Percentiles rank a stretch among this genome's conserved stretches.
Conservation (phyloP, 1,284 basidiomycete species). For the Volvariella volvacea region DNA sequence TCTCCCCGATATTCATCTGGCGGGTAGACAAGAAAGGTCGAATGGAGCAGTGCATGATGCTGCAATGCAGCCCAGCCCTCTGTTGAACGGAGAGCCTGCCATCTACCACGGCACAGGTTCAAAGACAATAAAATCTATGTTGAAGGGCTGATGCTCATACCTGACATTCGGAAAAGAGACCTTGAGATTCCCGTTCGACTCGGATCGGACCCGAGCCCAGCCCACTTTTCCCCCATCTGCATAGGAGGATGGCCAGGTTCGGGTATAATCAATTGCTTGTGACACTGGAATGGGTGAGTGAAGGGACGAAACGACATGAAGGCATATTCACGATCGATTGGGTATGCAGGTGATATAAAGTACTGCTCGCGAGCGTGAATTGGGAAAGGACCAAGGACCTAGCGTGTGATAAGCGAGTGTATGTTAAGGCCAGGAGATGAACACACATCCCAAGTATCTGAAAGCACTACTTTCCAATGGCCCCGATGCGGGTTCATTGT, state of each 20-base stretch:
- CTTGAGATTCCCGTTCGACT: slow-evolving; percentile 38
- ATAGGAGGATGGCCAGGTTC: slow-evolving; percentile 57
- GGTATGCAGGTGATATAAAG: slow-evolving; percentile 67
- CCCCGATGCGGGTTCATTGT: background rate
- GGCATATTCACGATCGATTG: slow-evolving; percentile 48
- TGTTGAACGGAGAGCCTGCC: slow-evolving; percentile 57
- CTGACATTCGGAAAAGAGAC: slow-evolving; percentile 59
- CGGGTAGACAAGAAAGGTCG: slow-evolving; percentile 50
- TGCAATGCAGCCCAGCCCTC: slow-evolving; percentile 83
- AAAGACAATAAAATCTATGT: background rate
- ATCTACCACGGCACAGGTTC: slow-evolving; percentile 32
- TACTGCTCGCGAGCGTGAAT: slow-evolving; percentile 78
- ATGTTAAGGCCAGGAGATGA: background rate
- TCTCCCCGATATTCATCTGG: slow-evolving; percentile 19
- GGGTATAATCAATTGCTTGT: slow-evolving; percentile 35
- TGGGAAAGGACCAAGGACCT: slow-evolving; percentile 77
- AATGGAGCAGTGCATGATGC: slow-evolving; percentile 62
- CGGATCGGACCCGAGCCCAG: slow-evolving; percentile 42
- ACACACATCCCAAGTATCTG: slow-evolving; percentile 30
- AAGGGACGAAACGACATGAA: slow-evolving; percentile 2
- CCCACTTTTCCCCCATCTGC: slow-evolving; percentile 52
- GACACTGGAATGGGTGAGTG: slow-evolving; percentile 26
- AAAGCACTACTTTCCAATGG: slow-evolving; percentile 23
- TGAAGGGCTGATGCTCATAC: slow-evolving; percentile 20
- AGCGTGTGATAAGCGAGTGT: background rate